Conservation (phyloP, 1,284 basidiomycete genomes). For the Malassezia furfur region DNA sequence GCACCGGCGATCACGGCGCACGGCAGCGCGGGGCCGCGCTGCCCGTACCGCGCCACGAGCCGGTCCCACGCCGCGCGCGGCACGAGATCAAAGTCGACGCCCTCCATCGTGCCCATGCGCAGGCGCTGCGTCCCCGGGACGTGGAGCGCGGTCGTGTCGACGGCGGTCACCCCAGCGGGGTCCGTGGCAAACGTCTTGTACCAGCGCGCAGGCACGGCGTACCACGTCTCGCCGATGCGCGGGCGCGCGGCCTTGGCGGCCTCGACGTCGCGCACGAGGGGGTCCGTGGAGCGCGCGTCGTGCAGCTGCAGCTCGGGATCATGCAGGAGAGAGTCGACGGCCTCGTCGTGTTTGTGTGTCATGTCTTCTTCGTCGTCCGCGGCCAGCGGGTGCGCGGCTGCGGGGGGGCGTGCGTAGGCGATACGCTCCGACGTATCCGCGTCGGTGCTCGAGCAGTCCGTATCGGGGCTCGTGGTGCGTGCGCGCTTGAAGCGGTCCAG, state of each 20-base stretch:
- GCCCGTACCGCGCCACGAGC: conserved; percentile 65
- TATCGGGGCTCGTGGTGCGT: conserved; percentile 15
- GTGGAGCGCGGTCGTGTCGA: conserved; percentile 63
- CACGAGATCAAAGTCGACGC: conserved; percentile 67
- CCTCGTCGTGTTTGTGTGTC: conserved; percentile 6
- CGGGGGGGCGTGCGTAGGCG: not conserved
- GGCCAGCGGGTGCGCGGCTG: not conserved
- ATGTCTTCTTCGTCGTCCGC: not conserved
- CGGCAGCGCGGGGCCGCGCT: conserved; percentile 55
- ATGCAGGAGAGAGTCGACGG: conserved; percentile 11
- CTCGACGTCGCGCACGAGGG: conserved; percentile 10
- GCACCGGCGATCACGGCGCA: conserved; percentile 58
- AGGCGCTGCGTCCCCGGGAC: conserved; percentile 46
- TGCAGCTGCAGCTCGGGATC: conserved; percentile 10
- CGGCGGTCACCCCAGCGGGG: conserved; percentile 58
- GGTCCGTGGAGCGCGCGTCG: not conserved
- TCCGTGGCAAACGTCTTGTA: conserved; percentile 63
- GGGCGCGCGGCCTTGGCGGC: conserved; percentile 50
- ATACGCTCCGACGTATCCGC: not conserved
- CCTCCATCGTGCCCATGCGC: conserved; percentile 54
- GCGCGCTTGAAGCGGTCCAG: conserved; percentile 18
- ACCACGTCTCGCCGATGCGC: conserved; percentile 63
- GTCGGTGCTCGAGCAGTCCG: conserved; percentile 14
- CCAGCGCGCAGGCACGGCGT: conserved; percentile 63
- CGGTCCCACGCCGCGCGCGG: conserved; percentile 64